Evolutionary conservation across 2,329 filamentous ascomycete genomes (phyloP).

Genomic region (Allantophomopsis lycopodina): DNA sequence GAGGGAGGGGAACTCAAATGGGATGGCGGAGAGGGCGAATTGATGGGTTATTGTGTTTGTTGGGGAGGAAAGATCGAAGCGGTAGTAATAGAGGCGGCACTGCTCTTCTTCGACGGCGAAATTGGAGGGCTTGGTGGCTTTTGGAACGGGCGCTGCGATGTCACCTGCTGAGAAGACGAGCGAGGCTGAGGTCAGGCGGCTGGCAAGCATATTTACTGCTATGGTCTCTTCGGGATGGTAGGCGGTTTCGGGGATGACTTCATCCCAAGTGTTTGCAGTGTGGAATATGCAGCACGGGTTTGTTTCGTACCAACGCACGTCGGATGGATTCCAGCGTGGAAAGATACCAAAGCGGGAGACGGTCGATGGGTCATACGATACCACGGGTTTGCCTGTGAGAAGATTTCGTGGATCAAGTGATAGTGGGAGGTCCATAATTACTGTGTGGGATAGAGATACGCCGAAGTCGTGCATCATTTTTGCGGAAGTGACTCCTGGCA

Average conservation of each 20-base stretch:
- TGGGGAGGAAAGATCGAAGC: conserved; percentile 31
- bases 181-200: conserved; percentile 51
- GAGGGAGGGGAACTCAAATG: conserved; percentile 55
- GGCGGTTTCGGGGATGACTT: conserved; percentile 13
- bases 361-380: conserved; percentile 43
- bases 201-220: conserved; percentile 49
- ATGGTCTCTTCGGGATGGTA: conserved; percentile 16
- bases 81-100: conserved; percentile 57
- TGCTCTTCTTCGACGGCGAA: conserved; percentile 41
- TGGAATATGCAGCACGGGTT: conserved; percentile 58
- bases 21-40: conserved; percentile 49
- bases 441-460: conserved; percentile 44
- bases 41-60: conserved; percentile 36
- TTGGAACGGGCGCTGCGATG: conserved; percentile 35
- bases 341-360: conserved; percentile 55
- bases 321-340: conserved; percentile 40
- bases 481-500: conserved; percentile 46
- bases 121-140: conserved; percentile 7
- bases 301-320: conserved; percentile 54
- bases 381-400: conserved; percentile 36
- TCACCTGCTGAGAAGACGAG: conserved; percentile 53
- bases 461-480: conserved; percentile 73
- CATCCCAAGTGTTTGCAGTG: conserved; percentile 59
- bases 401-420: conserved; percentile 50
- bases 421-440: conserved; percentile 58